A percentile compares a stretch with the other conserved stretches of the same genome.
phyloP scores from a whole-genome alignment of 345 rosid genomes.

The Erodium maritimum region DNA sequence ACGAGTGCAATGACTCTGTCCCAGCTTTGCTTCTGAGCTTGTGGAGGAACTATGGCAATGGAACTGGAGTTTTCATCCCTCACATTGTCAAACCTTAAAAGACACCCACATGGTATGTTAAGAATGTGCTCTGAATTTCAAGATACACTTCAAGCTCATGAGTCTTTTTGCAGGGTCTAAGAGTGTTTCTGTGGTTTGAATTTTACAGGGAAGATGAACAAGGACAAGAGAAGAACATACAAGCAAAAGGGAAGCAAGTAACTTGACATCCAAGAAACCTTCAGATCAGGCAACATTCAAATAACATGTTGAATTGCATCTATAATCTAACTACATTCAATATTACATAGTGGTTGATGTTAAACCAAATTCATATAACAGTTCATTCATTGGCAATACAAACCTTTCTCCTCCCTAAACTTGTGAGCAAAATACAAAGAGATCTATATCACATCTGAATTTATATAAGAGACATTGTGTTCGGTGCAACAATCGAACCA shows the following conservation, averaged over 20 bases:
- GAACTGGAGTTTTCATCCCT: slow-evolving; percentile 17
- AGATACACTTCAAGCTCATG: too few relatives aligned
- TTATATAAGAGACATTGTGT: too few relatives aligned
- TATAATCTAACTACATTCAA: background rate
- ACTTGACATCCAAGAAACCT: background rate
- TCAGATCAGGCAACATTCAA: background rate
- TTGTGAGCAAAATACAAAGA: too few relatives aligned
- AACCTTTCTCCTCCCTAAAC: background rate
- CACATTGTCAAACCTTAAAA: background rate
- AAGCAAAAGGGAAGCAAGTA: slow-evolving; percentile 1
- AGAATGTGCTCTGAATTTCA: too few relatives aligned
- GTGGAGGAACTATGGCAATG: slow-evolving; percentile 11
- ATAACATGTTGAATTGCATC: too few relatives aligned
- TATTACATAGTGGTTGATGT: background rate
- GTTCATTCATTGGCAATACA: background rate
- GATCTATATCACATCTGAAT: too few relatives aligned
- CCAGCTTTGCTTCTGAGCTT: slow-evolving; percentile 2
- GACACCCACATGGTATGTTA: background rate
- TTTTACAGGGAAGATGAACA: slow-evolving; percentile 20
- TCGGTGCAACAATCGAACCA: background rate
- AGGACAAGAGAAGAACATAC: slow-evolving; percentile 10
- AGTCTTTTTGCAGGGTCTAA: too few relatives aligned
- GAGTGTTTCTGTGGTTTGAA: too few relatives aligned
- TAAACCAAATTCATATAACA: background rate
- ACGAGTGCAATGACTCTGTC: background rate